Base-by-base conservation (phyloP, 495 filamentous ascomycete species). In the Xanthoparmelia taractica region DNA sequence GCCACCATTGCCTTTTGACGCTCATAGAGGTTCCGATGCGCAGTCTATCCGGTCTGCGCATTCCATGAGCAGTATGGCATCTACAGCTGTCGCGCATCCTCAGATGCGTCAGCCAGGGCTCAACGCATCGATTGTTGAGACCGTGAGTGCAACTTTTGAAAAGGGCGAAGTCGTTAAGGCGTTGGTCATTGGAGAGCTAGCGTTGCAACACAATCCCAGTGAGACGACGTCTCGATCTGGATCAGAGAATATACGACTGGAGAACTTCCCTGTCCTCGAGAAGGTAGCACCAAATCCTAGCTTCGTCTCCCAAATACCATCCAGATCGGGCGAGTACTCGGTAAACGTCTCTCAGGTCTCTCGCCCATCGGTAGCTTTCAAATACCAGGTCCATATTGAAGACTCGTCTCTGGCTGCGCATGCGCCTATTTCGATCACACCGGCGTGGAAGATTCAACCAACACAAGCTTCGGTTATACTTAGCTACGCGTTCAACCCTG, bases 251-350 rank as follows among this genome's bases (percentile, higher is more conserved):
- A 87, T 98, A 67, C 87, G 90, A 33, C 83, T 99, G 25, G 91
- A 97, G 63, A 96, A 96, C 67, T 97, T 96, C 74, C 76, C 85
- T 18, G 80, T 85, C n/a, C 82, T 99, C 17, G 93, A 97, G 67
- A 93, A 92, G 72, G 92, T 99, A 59, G 94, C 92, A 4, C 91
- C 92, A 25, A 99, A 99, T 73, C 90, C 91, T 37, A 84, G 89
- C 60, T 96, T 97, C 72, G 85, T 97, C 60, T 81, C 82, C 23
- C 85, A 88, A 67, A 78, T 83, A n/a, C 63, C 74, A 20, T 76
- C 79, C 17, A 86, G 81, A 61, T 78, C 88, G 12, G 94, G 93
- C 52, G 88, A 94, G 69, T 99, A 96, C 74, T 81, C 78, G 7
- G 76, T 97, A 50, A 83, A 89, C 66, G 73, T 90, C 3, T 78